Evolutionary conservation across 2,329 filamentous ascomycete species (phyloP).

Genomic region (Penicillium sp.): DNA sequence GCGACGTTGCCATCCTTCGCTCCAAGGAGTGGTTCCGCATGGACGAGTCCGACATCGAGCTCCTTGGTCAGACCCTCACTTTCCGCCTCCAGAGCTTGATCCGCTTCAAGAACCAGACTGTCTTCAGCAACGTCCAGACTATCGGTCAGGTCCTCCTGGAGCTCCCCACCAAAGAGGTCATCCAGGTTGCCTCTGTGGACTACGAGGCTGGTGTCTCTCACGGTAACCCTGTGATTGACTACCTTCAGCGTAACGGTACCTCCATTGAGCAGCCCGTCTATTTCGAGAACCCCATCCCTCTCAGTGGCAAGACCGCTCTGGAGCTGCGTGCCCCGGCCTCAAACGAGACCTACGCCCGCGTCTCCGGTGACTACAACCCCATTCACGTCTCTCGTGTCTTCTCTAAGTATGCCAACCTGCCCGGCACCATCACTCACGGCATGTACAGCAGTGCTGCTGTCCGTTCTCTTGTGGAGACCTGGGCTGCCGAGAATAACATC

Average conservation of each 20-base stretch:
- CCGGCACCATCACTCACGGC: slow-evolving; percentile 96
- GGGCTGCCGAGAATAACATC: slow-evolving; percentile 98
- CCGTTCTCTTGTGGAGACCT: slow-evolving; percentile 93
- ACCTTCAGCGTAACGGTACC: slow-evolving; percentile 85
- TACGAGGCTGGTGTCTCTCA: slow-evolving; percentile 90
- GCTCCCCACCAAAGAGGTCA: slow-evolving; percentile 93
- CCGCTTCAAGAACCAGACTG: slow-evolving; percentile 90
- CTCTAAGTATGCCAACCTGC: slow-evolving; percentile 90
- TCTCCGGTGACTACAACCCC: slow-evolving; percentile 97
- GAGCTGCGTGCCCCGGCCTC: slow-evolving; percentile 88
- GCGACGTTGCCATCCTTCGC: slow-evolving; percentile 89
- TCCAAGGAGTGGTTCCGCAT: slow-evolving; percentile 98
- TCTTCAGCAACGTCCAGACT: slow-evolving; percentile 91
- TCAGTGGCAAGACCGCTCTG: slow-evolving; percentile 88
- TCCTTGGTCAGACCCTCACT: slow-evolving; percentile 88
- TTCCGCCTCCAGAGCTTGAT: slow-evolving; percentile 94
- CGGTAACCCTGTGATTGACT: slow-evolving; percentile 96
- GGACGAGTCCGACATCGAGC: slow-evolving; percentile 79
- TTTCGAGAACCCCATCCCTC: slow-evolving; percentile 95
- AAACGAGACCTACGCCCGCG: slow-evolving; percentile 96
- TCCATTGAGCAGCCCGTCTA: slow-evolving; percentile 94
- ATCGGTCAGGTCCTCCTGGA: slow-evolving; percentile 90
- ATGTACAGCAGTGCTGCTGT: slow-evolving; percentile 99
- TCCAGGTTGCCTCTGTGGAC: slow-evolving; percentile 95
- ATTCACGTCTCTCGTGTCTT: slow-evolving; percentile 98